phyloP scores from a whole-genome alignment of 768 basidiomycete species.

The Pleurotus salmoneostramineus region DNA sequence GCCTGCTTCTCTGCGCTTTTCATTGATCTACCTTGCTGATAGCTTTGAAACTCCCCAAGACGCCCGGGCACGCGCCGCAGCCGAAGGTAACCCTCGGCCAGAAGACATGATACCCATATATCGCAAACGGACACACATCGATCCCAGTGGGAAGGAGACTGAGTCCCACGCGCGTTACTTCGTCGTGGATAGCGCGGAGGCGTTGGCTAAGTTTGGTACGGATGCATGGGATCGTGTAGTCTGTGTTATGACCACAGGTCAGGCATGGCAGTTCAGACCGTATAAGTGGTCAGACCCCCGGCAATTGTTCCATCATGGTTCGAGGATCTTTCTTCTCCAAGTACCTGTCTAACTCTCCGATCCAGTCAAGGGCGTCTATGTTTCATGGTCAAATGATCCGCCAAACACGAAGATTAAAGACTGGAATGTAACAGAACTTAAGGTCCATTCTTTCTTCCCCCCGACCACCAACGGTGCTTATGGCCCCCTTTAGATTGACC shows the following conservation, averaged over 20 bases:
- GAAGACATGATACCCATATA: constrained; percentile 90
- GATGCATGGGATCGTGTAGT: constrained; percentile 98
- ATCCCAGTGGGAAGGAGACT: constrained; percentile 59
- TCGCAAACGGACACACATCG: constrained; percentile 72
- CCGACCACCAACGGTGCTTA: neutral
- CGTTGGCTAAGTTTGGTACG: constrained; percentile 84
- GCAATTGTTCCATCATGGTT: constrained; percentile 87
- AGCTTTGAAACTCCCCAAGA: constrained; percentile 77
- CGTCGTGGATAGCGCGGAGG: constrained; percentile 90
- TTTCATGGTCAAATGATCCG: constrained; percentile 92
- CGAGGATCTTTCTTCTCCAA: constrained; percentile 24
- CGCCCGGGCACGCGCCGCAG: constrained; percentile 62
- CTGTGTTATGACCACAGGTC: constrained; percentile 97
- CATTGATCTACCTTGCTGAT: neutral
- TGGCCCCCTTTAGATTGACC: constrained; percentile 67
- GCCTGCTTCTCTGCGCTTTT: neutral
- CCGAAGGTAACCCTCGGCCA: constrained; percentile 67
- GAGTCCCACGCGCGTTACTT: constrained; percentile 65
- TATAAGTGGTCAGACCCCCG: constrained; percentile 97
- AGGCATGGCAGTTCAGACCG: constrained; percentile 95
- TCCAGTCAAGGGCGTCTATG: constrained; percentile 91
- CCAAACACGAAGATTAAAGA: constrained; percentile 86
- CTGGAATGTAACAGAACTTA: constrained; percentile 96
- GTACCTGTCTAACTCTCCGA: neutral
- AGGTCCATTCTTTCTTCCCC: constrained; percentile 41